Evolutionary conservation across 1,284 basidiomycete species (phyloP).

Genomic region (Polyporus tsugae): DNA sequence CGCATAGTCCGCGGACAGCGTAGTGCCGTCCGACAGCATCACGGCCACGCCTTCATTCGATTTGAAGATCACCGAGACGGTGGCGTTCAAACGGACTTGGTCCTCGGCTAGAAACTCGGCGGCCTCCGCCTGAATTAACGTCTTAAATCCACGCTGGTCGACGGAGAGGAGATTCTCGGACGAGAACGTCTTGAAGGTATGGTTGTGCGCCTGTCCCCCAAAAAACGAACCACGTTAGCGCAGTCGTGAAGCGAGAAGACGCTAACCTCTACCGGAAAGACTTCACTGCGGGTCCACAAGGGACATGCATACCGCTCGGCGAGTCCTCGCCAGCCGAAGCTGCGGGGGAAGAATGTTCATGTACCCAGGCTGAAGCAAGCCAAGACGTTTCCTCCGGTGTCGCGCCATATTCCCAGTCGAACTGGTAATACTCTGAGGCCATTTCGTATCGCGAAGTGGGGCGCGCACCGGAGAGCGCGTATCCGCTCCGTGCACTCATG

Average conservation of each 20-base stretch:
- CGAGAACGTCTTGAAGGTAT: constrained; percentile 67
- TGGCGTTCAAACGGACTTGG: constrained; percentile 60
- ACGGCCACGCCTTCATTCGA: constrained; percentile 49
- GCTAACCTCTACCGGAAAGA: constrained; percentile 32
- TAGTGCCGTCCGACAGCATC: constrained; percentile 51
- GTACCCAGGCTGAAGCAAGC: constrained; percentile 62
- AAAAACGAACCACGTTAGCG: constrained; percentile 10
- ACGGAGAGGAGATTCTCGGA: constrained; percentile 61
- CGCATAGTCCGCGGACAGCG: constrained; percentile 58
- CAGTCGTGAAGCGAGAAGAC: constrained; percentile 4
- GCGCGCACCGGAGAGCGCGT: constrained; percentile 54
- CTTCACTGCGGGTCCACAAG: constrained; percentile 15
- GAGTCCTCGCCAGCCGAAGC: constrained; percentile 32
- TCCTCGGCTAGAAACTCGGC: constrained; percentile 54
- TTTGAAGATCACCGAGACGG: constrained; percentile 59
- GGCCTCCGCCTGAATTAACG: constrained; percentile 63
- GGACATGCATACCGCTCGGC: constrained; percentile 13
- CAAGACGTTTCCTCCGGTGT: constrained; percentile 64
- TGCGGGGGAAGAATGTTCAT: constrained; percentile 27
- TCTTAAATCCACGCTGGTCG: constrained; percentile 70
- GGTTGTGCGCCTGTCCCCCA: constrained; percentile 60
- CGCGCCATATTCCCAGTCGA: constrained; percentile 61
- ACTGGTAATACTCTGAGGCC: constrained; percentile 62
- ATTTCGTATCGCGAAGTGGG: constrained; percentile 52
- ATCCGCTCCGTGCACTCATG: constrained; percentile 56